Conservation (phyloP, 495 filamentous ascomycete species). For the Evernia prunastri region DNA sequence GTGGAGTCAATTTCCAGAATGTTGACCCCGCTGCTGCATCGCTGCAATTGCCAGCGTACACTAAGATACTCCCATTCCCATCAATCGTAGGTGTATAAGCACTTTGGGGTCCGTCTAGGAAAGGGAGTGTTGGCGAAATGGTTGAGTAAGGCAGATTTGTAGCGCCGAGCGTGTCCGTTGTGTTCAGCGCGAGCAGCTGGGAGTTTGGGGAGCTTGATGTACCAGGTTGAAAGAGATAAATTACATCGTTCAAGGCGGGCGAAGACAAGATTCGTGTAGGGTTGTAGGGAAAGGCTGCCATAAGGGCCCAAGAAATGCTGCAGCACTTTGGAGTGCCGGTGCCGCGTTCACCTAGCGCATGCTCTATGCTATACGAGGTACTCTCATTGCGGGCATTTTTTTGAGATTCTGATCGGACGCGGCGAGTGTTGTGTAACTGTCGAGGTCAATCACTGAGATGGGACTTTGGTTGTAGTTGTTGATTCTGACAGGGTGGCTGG, state of each 20-base stretch:
- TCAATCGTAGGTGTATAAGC: slow-evolving; percentile 61
- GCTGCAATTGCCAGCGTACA: slow-evolving; percentile 64
- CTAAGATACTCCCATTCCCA: slow-evolving; percentile 56
- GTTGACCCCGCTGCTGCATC: slow-evolving; percentile 35
- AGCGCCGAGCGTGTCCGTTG: slow-evolving; percentile 49
- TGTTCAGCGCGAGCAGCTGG: slow-evolving; percentile 57
- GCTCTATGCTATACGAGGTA: background rate
- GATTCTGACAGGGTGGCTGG: background rate
- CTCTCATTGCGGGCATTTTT: background rate
- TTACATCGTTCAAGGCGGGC: slow-evolving; percentile 39
- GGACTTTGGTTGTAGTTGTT: background rate
- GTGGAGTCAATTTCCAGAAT: slow-evolving; percentile 52
- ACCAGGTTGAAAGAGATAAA: slow-evolving; percentile 56
- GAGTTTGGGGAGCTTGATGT: slow-evolving; percentile 36
- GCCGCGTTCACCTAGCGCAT: background rate
- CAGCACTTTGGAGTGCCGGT: slow-evolving; percentile 5
- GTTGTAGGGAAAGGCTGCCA: slow-evolving; percentile 59
- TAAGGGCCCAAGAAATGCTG: slow-evolving; percentile 7
- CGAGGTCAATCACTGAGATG: background rate
- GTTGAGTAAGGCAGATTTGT: slow-evolving; percentile 48
- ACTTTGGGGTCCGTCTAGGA: slow-evolving; percentile 40
- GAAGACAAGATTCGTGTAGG: slow-evolving; percentile 62
- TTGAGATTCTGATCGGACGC: background rate
- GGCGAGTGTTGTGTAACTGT: background rate
- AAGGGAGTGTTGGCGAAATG: slow-evolving; percentile 59